These are phyloP conservation scores for Phytophthora cryptogea DNA, from an alignment of 352 stramenopile genomes.

Conservation along the genomic window DNA sequence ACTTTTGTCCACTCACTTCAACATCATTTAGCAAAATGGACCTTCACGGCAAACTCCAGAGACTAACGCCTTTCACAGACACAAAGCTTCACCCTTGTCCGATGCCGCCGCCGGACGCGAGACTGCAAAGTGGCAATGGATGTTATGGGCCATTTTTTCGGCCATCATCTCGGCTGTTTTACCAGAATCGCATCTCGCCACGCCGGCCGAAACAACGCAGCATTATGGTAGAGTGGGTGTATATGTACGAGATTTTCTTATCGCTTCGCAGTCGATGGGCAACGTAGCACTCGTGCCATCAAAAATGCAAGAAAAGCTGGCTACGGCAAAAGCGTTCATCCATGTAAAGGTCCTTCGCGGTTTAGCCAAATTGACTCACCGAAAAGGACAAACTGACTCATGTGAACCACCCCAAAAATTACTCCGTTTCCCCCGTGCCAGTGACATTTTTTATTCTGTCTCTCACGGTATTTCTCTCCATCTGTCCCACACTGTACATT, in stretches of 20 bases:
- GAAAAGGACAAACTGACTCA: background rate
- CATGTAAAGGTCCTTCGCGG: no score
- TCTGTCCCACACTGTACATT: background rate
- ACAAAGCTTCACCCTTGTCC: background rate
- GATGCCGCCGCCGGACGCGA: constrained; percentile 5
- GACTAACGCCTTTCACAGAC: background rate
- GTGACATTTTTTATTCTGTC: background rate
- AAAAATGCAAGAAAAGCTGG: constrained; percentile 11
- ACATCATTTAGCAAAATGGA: background rate
- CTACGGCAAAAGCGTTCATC: background rate
- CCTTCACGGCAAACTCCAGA: background rate
- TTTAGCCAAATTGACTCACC: background rate
- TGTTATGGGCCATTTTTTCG: background rate
- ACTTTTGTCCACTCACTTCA: constrained; percentile 12
- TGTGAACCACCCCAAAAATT: background rate
- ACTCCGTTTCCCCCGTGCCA: background rate
- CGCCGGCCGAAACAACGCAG: constrained; percentile 3
- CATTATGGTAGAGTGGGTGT: background rate
- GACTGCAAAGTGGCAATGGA: constrained; percentile 9
- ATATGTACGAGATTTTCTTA: constrained; percentile 1
- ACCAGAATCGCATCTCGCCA: constrained; percentile 19
- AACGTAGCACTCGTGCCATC: constrained; percentile 11
- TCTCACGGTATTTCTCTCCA: background rate
- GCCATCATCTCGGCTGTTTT: constrained; percentile 31
- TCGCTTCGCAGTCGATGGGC: constrained; percentile 17